Conservation (phyloP, 1,284 basidiomycete genomes). For the Fomitopsis schrenkii region DNA sequence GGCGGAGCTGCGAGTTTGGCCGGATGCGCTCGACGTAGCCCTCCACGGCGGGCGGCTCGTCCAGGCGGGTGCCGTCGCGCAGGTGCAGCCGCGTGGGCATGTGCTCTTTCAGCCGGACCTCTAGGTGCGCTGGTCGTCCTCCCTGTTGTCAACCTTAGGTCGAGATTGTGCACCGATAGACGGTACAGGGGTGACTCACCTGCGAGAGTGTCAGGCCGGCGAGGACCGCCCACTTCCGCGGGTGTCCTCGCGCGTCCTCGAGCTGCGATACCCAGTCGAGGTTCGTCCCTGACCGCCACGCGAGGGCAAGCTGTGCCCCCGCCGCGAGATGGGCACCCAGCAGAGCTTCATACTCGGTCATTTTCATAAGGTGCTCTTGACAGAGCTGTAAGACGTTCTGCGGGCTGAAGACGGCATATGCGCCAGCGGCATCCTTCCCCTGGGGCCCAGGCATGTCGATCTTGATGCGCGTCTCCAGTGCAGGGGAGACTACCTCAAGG, state of each 20-base stretch:
- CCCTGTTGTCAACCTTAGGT: conserved; percentile 31
- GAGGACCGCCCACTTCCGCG: conserved; percentile 69
- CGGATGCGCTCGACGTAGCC: conserved; percentile 76
- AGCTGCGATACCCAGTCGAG: conserved; percentile 82
- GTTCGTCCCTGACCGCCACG: conserved; percentile 69
- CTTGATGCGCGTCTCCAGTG: conserved; percentile 54
- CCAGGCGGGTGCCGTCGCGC: conserved; percentile 49
- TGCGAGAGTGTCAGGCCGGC: conserved; percentile 69
- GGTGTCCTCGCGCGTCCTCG: conserved; percentile 54
- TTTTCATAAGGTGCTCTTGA: conserved; percentile 43
- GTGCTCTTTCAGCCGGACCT: conserved; percentile 71
- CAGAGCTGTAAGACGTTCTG: conserved; percentile 61
- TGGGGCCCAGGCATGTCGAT: conserved; percentile 59
- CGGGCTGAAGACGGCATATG: conserved; percentile 48
- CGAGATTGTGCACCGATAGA: neutral
- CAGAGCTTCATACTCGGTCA: conserved; percentile 61
- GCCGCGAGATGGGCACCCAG: conserved; percentile 47
- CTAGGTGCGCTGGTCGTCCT: conserved; percentile 53
- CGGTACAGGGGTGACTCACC: conserved; percentile 33
- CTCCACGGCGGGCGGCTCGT: conserved; percentile 75
- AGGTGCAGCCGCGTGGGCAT: conserved; percentile 50
- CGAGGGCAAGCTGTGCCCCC: conserved; percentile 66
- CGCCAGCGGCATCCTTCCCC: conserved; percentile 28
- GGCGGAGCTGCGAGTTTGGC: conserved; percentile 54
- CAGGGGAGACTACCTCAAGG: conserved; percentile 42